Conservation (phyloP, 352 stramenopile species). For the Nannochloropsis limnetica region DNA sequence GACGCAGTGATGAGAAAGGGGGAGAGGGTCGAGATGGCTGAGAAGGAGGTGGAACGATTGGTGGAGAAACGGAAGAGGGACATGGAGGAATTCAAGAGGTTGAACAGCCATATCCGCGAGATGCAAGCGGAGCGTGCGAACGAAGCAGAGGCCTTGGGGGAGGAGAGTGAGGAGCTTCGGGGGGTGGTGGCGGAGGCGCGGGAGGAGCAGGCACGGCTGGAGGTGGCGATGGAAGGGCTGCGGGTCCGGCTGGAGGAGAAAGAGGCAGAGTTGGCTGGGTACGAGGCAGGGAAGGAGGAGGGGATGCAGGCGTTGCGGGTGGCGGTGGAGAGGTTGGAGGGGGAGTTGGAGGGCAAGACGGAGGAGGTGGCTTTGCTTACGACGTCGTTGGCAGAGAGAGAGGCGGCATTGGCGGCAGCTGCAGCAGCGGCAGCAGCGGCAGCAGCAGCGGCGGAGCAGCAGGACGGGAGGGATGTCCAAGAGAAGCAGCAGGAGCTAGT, state of each 20-base stretch:
- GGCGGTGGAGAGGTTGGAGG: background rate
- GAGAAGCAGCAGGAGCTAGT: background rate
- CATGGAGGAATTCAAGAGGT: constrained; percentile 14
- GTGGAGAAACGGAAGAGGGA: background rate
- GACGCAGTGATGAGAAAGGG: background rate
- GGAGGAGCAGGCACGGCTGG: background rate
- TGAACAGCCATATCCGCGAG: background rate
- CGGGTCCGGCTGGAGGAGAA: background rate
- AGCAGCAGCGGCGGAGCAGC: background rate
- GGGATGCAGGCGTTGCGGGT: background rate
- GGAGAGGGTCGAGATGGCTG: background rate
- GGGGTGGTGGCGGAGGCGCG: background rate
- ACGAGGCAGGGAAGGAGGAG: background rate
- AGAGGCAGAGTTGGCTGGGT: background rate
- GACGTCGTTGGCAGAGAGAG: background rate
- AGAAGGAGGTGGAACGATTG: constrained; percentile 2
- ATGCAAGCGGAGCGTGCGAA: background rate
- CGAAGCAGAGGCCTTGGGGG: background rate
- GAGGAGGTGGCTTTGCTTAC: background rate
- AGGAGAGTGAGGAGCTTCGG: background rate
- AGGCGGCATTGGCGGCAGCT: background rate
- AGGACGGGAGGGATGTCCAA: background rate
- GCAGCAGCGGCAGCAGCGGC: background rate
- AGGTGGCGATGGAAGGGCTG: background rate
- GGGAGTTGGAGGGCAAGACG: background rate